A percentile compares a stretch with the other conserved stretches of the same genome.
These are phyloP conservation scores for Amanita jacksonii DNA, from an alignment of 768 basidiomycete genomes.

Conservation along the genomic window DNA sequence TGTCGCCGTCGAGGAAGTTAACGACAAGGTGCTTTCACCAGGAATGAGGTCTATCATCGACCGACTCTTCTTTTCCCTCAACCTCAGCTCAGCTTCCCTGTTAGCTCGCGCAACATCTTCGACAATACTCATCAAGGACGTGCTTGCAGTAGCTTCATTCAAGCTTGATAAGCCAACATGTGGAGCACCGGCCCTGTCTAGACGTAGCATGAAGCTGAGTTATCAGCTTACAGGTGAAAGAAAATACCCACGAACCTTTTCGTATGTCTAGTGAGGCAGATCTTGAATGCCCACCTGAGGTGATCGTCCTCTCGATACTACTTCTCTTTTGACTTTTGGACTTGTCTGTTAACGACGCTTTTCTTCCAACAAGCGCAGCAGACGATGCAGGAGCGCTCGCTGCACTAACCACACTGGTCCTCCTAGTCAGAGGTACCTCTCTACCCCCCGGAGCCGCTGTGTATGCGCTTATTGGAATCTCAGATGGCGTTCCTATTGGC, in stretches of 20 bases:
- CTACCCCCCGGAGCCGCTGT: no score
- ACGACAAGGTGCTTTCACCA: not conserved
- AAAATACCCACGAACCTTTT: not conserved
- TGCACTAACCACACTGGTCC: constrained; percentile 23
- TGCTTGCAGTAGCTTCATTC: constrained; percentile 8
- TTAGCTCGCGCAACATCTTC: constrained; percentile 41
- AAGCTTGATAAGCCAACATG: not conserved
- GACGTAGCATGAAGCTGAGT: not conserved
- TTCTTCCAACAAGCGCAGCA: constrained; percentile 12
- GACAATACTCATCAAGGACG: constrained; percentile 50
- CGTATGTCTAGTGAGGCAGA: not conserved
- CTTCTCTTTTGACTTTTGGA: not conserved
- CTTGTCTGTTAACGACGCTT: constrained; percentile 9
- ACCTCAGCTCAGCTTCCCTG: constrained; percentile 16
- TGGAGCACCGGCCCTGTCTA: not conserved
- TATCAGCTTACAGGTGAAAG: not conserved
- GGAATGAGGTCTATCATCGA: not conserved
- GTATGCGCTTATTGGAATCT: no score
- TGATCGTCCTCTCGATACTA: no score
- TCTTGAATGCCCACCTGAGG: no score
- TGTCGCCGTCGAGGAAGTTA: constrained; percentile 2
- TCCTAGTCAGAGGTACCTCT: constrained; percentile 16
- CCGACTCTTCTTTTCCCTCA: constrained; percentile 8
- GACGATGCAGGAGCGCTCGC: constrained; percentile 19
- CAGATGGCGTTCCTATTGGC: no score